Conservation (phyloP, 768 basidiomycete genomes). For the Dioszegia hungarica region DNA sequence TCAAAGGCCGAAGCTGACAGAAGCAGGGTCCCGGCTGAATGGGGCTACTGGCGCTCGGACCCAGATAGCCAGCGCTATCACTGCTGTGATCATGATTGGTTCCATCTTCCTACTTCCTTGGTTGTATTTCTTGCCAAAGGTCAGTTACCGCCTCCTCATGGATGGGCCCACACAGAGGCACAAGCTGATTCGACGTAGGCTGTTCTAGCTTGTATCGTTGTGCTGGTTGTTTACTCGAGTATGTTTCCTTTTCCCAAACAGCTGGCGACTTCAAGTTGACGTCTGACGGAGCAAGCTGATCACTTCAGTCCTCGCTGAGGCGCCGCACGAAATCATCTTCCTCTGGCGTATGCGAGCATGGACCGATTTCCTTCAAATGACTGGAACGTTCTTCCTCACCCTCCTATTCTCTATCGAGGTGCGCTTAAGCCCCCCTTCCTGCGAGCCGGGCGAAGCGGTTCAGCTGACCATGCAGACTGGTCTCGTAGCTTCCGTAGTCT, state of each 20-base stretch:
- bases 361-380: conserved; percentile 81
- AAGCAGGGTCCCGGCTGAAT: conserved; percentile 66
- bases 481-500: conserved; percentile 77
- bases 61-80: conserved; percentile 75
- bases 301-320: conserved; percentile 37
- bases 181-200: conserved; percentile 21
- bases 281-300: no score
- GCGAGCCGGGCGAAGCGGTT: not conserved
- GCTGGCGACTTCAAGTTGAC: not conserved
- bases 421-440: conserved; percentile 10
- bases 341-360: conserved; percentile 91
- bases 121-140: conserved; percentile 83
- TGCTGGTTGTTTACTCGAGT: conserved; percentile 74
- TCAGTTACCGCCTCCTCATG: conserved; percentile 50
- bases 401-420: conserved; percentile 83
- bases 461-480: conserved; percentile 56
- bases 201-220: conserved; percentile 58
- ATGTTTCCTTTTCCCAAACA: conserved; percentile 1
- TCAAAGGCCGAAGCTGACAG: conserved; percentile 2
- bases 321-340: conserved; percentile 78
- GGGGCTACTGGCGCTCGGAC: conserved; percentile 82
- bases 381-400: conserved; percentile 78
- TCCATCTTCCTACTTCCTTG: conserved; percentile 82
- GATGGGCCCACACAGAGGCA: not conserved
- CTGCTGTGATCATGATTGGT: conserved; percentile 67